Evolutionary conservation across 2,329 filamentous ascomycete genomes (phyloP).

Genomic region (Dactylellina leptospora): DNA sequence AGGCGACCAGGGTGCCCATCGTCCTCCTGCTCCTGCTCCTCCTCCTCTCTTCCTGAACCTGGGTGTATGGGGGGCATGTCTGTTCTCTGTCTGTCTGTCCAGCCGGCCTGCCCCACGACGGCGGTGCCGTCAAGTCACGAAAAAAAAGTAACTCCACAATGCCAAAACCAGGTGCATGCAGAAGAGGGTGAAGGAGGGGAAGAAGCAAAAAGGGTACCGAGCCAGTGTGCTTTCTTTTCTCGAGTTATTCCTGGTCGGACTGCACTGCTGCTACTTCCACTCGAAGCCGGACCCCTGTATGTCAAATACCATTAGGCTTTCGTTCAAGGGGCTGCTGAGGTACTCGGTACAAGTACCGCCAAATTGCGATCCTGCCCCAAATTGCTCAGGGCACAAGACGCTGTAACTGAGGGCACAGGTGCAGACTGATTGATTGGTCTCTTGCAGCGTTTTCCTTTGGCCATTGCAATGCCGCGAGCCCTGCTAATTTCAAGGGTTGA

Average conservation of each 20-base stretch:
- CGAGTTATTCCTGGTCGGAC: too few relatives aligned
- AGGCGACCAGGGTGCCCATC: constrained; percentile 22
- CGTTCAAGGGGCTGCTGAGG: constrained; percentile 20
- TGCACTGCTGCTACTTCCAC: too few relatives aligned
- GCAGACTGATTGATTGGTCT: constrained; percentile 8
- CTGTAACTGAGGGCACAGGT: not conserved
- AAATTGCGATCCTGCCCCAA: constrained; percentile 46
- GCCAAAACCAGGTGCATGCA: constrained; percentile 27
- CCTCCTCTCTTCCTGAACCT: constrained; percentile 8
- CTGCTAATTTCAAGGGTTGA: constrained; percentile 45
- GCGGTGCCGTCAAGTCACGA: constrained; percentile 32
- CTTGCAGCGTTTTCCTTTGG: constrained; percentile 14
- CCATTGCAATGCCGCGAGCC: constrained; percentile 3
- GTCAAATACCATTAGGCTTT: constrained; percentile 43
- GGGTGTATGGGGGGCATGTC: constrained; percentile 22
- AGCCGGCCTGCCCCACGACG: constrained; percentile 24
- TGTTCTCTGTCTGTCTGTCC: constrained; percentile 30
- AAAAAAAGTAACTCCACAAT: constrained; percentile 24
- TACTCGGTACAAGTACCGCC: constrained; percentile 50
- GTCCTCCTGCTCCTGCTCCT: constrained; percentile 8
- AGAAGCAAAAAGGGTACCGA: constrained; percentile 45
- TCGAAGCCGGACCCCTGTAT: constrained; percentile 53
- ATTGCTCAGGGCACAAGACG: constrained; percentile 45
- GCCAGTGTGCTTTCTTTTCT: too few relatives aligned
- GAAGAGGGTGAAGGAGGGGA: not conserved